A percentile compares a stretch with the other conserved stretches of the same genome.
phyloP scores from a whole-genome alignment of 139 green algal genomes.

The Tetradesmus obliquus region DNA sequence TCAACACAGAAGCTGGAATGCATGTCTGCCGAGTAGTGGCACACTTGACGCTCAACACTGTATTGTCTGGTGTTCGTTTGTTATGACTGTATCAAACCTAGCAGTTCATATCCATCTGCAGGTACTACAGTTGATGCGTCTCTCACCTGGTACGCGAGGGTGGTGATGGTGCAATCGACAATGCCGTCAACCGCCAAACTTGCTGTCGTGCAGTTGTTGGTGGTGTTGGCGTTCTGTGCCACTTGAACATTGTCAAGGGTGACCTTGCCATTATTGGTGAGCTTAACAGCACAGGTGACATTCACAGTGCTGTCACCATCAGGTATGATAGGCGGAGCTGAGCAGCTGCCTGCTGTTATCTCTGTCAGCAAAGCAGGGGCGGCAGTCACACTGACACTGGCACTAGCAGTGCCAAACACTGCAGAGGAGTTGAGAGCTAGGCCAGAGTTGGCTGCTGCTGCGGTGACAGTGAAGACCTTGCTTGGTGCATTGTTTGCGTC shows the following conservation, averaged over 20 bases:
- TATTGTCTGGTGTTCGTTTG: not conserved
- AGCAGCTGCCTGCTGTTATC: not conserved
- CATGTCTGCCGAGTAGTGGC: not conserved
- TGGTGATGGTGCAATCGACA: not conserved
- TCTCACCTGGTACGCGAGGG: not conserved
- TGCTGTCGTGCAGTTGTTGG: not conserved
- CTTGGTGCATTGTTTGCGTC: not conserved
- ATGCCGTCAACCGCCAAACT: not conserved
- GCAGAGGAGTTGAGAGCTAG: not conserved
- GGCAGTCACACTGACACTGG: not conserved
- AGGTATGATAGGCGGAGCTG: not conserved
- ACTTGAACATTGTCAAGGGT: not conserved
- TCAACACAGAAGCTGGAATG: not conserved
- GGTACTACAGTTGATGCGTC: not conserved
- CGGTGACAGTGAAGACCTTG: not conserved
- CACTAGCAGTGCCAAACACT: not conserved
- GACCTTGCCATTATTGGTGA: not conserved
- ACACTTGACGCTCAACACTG: not conserved
- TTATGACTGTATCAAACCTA: not conserved
- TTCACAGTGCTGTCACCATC: not conserved
- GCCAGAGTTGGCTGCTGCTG: not conserved
- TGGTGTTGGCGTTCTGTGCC: not conserved
- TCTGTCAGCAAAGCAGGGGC: not conserved
- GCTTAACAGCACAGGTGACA: not conserved
- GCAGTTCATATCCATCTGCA: not conserved